These are phyloP conservation scores for Penicillium silybi DNA, from an alignment of 495 filamentous ascomycete species.

Conservation along the genomic window DNA sequence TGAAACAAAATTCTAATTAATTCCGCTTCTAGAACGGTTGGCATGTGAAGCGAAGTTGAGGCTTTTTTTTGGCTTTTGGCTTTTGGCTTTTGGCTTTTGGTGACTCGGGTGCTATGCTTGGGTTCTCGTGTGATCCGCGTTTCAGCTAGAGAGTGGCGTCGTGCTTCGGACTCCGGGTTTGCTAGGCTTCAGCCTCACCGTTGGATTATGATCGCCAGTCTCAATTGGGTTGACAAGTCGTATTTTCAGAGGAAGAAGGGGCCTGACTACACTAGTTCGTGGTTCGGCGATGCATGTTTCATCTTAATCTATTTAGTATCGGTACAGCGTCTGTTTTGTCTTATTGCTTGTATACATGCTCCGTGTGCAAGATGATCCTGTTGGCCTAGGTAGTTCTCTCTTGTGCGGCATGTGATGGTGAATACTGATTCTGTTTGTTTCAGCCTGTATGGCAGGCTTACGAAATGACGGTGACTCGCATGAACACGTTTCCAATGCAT, in stretches of 20 bases:
- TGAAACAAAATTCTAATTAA: conserved; percentile 14
- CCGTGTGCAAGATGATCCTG: no score
- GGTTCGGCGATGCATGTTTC: not conserved
- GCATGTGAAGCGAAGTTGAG: conserved; percentile 10
- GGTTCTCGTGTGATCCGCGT: not conserved
- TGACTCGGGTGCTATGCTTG: not conserved
- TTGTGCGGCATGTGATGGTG: not conserved
- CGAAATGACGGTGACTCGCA: not conserved
- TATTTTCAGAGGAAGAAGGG: not conserved
- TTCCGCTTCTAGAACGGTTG: conserved; percentile 15
- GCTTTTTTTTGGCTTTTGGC: not conserved
- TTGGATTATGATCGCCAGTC: not conserved
- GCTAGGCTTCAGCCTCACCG: not conserved
- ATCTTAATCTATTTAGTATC: not conserved
- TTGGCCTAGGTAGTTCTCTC: not conserved
- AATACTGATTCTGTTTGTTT: not conserved
- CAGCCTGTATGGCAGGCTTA: not conserved
- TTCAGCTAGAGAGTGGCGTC: conserved; percentile 4
- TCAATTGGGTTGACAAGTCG: not conserved
- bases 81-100: not conserved
- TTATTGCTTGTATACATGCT: not conserved
- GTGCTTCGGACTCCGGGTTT: not conserved
- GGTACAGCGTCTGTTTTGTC: not conserved
- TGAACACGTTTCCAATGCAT: conserved; percentile 1
- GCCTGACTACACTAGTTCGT: not conserved